phyloP scores from a whole-genome alignment of 805 yeast species.

The Cyberlindnera galapagoensis region DNA sequence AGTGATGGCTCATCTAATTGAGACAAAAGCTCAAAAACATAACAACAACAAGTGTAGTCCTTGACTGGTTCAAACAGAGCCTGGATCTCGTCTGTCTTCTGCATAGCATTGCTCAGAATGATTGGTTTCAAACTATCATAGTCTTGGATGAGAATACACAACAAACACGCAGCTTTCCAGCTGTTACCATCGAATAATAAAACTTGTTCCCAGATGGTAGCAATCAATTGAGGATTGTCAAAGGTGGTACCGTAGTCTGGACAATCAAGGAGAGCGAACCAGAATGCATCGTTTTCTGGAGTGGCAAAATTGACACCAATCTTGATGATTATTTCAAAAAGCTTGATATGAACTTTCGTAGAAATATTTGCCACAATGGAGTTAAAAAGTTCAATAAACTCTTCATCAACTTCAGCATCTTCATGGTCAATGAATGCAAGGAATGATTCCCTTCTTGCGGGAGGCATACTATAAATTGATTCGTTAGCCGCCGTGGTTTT shows the following conservation, averaged over 20 bases:
- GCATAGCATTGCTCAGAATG: not conserved
- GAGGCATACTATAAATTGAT: conserved; percentile 5
- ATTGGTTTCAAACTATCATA: conserved; percentile 7
- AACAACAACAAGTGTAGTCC: conserved; percentile 15
- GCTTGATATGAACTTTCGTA: conserved; percentile 7
- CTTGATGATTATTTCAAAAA: conserved; percentile 19
- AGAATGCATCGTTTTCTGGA: conserved; percentile 14
- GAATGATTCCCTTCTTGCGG: conserved; percentile 4
- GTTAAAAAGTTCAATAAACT: conserved; percentile 10
- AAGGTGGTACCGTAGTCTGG: conserved; percentile 17
- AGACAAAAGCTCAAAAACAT: conserved; percentile 19
- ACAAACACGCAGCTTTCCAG: conserved; percentile 23
- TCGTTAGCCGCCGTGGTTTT: conserved; percentile 10
- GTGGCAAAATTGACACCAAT: conserved; percentile 19
- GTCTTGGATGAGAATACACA: conserved; percentile 22
- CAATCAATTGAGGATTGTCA: conserved; percentile 12
- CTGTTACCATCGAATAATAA: conserved; percentile 10
- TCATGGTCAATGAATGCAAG: conserved; percentile 8
- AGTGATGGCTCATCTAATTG: conserved; percentile 8
- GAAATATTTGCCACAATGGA: conserved; percentile 9
- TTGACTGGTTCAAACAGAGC: conserved; percentile 6
- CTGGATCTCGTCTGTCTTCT: not conserved
- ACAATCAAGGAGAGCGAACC: conserved; percentile 19
- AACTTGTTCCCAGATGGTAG: conserved; percentile 8
- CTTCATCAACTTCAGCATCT: conserved; percentile 5